phyloP scores from a whole-genome alignment of 2,329 filamentous ascomycete genomes.

The Claviceps capensis region DNA sequence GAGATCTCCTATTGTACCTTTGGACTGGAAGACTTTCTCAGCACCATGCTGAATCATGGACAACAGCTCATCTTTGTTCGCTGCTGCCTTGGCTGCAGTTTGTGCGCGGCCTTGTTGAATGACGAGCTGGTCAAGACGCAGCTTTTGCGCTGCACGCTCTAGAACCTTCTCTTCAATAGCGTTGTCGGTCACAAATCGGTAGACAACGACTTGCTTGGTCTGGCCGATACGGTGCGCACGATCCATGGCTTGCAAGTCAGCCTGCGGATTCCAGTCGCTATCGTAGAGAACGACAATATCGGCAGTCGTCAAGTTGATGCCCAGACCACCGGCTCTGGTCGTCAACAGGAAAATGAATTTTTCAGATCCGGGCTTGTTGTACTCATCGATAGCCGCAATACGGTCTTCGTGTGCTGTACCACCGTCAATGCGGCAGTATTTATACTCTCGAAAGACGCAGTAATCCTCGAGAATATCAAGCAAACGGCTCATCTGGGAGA shows the following conservation, averaged over 20 bases:
- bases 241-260: constrained; percentile 97
- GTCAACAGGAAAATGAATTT: constrained; percentile 95
- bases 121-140: constrained; percentile 90
- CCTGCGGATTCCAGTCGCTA: constrained; percentile 98
- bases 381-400: constrained; percentile 94
- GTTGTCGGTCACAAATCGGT: constrained; percentile 93
- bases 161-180: constrained; percentile 98
- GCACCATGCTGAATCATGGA: constrained; percentile 99
- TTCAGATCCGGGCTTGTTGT: constrained; percentile 90
- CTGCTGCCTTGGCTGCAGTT: constrained; percentile 76
- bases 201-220: constrained; percentile 94
- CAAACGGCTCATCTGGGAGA: constrained; percentile 97
- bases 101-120: constrained; percentile 96
- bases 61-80: constrained; percentile 89
- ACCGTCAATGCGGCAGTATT: constrained; percentile 96
- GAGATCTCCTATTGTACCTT: constrained; percentile 48
- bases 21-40: constrained; percentile 77
- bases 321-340: constrained; percentile 85
- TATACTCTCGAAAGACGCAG: constrained; percentile 86
- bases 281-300: constrained; percentile 96
- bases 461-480: constrained; percentile 97
- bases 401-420: constrained; percentile 94
- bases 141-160: constrained; percentile 89
- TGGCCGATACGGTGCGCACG: constrained; percentile 96
- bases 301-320: constrained; percentile 89